phyloP scores from a whole-genome alignment of 805 yeast species.

The Naumovozyma baii region DNA sequence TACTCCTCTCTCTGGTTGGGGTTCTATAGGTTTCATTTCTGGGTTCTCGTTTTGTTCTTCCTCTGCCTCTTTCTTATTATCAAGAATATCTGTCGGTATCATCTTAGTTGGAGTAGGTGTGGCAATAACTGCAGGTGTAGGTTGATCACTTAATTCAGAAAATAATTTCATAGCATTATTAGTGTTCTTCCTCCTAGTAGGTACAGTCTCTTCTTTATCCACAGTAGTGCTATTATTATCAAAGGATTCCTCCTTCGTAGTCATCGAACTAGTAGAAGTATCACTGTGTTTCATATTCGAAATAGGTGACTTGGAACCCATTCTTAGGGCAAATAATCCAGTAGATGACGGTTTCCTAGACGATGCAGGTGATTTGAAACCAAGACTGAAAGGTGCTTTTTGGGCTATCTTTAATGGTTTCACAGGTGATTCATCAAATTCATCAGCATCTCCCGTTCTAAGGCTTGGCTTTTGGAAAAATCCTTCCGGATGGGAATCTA shows the following conservation, averaged over 20 bases:
- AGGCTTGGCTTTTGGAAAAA: neutral
- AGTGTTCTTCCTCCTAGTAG: too few species aligned
- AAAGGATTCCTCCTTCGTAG: neutral
- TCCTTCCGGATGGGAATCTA: neutral
- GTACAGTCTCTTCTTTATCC: too few species aligned
- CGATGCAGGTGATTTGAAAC: constrained; percentile 2
- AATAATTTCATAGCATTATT: neutral
- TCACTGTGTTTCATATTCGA: neutral
- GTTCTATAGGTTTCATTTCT: too few species aligned
- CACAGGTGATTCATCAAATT: constrained; percentile 36
- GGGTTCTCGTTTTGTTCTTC: too few species aligned
- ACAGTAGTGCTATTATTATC: too few species aligned
- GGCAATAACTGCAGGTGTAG: too few species aligned
- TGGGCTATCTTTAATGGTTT: constrained; percentile 64
- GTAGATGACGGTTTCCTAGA: constrained; percentile 23
- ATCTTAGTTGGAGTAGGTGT: too few species aligned
- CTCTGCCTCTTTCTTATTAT: too few species aligned
- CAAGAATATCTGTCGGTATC: too few species aligned
- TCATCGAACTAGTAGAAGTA: neutral
- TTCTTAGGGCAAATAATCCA: constrained; percentile 17
- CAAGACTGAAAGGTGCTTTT: constrained; percentile 23
- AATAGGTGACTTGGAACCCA: constrained; percentile 4
- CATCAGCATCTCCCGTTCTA: constrained; percentile 1
- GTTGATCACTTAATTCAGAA: neutral
- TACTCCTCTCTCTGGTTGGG: too few species aligned